phyloP scores from a whole-genome alignment of 2,329 filamentous ascomycete genomes.

The Aspergillus sp. region DNA sequence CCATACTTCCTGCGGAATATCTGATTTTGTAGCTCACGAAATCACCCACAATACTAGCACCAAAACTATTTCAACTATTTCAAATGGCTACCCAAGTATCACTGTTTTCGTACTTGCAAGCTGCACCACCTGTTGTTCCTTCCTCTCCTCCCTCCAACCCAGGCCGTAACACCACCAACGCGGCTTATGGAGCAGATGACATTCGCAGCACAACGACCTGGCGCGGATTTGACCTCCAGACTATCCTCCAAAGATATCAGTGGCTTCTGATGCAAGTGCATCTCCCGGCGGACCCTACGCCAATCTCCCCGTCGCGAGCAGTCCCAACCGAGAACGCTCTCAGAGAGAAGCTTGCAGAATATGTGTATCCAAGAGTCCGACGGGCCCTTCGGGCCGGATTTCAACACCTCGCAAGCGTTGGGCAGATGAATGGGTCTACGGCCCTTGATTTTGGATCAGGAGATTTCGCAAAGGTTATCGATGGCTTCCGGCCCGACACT shows the following conservation, averaged over 20 bases:
- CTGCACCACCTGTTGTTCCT: not conserved
- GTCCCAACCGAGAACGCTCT: not conserved
- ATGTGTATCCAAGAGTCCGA: not conserved
- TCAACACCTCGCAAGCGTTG: not conserved
- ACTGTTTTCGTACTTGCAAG: not conserved
- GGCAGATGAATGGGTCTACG: not conserved
- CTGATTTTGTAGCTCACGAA: not conserved
- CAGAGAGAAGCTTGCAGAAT: not conserved
- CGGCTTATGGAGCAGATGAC: not conserved
- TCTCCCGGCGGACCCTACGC: not conserved
- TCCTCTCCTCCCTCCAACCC: not conserved
- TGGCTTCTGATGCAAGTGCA: not conserved
- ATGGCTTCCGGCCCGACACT: not conserved
- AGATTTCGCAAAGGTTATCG: not conserved
- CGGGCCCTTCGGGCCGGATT: conserved; percentile 6
- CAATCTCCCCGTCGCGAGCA: not conserved
- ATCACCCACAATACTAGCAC: not conserved
- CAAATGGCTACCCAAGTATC: conserved; percentile 1
- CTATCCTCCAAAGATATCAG: conserved; percentile 1
- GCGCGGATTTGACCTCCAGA: not conserved
- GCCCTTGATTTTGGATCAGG: conserved; percentile 2
- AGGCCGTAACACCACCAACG: not conserved
- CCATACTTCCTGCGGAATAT: not conserved
- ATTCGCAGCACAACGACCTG: not conserved
- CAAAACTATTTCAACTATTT: not conserved